phyloP scores from a whole-genome alignment of 768 basidiomycete species.

The Boletellus ananas region DNA sequence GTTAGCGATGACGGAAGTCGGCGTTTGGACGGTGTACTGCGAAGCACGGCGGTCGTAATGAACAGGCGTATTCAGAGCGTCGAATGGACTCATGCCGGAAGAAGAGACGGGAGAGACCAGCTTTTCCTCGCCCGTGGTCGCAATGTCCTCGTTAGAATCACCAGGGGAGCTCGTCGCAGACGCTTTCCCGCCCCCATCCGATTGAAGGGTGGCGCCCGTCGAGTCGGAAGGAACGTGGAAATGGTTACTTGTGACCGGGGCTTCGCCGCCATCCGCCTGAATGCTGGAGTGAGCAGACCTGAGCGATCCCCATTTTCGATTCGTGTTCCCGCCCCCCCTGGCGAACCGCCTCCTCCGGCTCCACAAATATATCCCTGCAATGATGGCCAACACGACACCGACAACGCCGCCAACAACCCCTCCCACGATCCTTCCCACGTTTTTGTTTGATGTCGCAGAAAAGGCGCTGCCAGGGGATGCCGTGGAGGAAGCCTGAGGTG shows the following conservation, averaged over 20 bases:
- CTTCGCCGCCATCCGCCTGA: neutral
- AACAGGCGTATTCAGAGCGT: conserved; percentile 16
- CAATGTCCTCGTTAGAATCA: conserved; percentile 21
- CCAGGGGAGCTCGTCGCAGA: conserved; percentile 17
- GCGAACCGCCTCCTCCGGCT: conserved; percentile 15
- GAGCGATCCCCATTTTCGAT: conserved; percentile 28
- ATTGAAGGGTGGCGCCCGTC: conserved; percentile 14
- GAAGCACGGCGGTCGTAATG: conserved; percentile 20
- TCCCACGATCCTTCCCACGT: conserved; percentile 48
- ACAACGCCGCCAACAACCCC: conserved; percentile 46
- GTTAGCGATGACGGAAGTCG: neutral
- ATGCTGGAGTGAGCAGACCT: conserved; percentile 20
- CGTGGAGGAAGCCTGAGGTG: conserved; percentile 13
- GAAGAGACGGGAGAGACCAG: conserved; percentile 14
- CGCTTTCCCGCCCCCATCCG: conserved; percentile 7
- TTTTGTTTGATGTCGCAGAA: conserved; percentile 26
- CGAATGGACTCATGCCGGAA: conserved; percentile 15
- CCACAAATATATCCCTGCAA: conserved; percentile 32
- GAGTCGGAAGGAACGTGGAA: conserved; percentile 25
- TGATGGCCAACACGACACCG: conserved; percentile 32
- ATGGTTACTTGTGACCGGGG: neutral
- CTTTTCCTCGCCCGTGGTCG: conserved; percentile 22
- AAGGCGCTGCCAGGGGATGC: conserved; percentile 9
- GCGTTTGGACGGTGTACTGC: conserved; percentile 13
- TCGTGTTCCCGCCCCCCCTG: conserved; percentile 27